Base-by-base conservation (phyloP, 2,329 filamentous ascomycete genomes). In the Fusarium cyanostomum region DNA sequence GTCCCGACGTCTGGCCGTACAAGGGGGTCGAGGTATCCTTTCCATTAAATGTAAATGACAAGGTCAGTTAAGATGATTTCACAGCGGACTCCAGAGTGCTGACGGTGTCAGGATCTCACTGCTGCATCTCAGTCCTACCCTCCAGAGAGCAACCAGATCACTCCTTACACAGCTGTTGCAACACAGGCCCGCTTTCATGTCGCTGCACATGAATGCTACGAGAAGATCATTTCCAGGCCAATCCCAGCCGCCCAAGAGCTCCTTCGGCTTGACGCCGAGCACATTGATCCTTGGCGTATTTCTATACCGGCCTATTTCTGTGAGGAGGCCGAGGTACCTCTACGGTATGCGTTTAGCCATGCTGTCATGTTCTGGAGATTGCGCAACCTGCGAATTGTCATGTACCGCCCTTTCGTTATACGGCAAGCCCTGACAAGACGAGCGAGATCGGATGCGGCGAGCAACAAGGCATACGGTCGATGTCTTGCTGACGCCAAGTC, bases 351-450 rank as follows among this genome's bases (percentile, higher is more conserved):
- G 0, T 73, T 80, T 10, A 72, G 76, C 2, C 78, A 81, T 21
- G 74, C 74, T 4, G 76, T 81, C 16, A 78, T 81, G 70, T 73
- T 73, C 43, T 81, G 80, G 78, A 73, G 80, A 11, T 73, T 74
- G 34, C 73, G 77, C 7, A 82, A 82, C 50, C 71, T 82, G 34
- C 74, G 79, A 15, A 80, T 82, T 63, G 78, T 82, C 49, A 80
- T 81, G 74, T 81, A 81, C 57, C 71, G 80, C 5, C 77, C 80
- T 0, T 81, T 80, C 45, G 75, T 82, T 15, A 79, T 82, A 21
- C 75, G 77, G 5, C 73, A 72, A 50, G 76, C 69, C 16, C 69
- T 74, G 27, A 56, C 65, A 28, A 58, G 56, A 4, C 53, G 57
- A 5, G 49, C 54, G 2, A 66, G 70, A n/a, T 15, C 54, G 3